phyloP scores from a whole-genome alignment of 164 flowering plant genomes.

The Hamamelis virginiana region DNA sequence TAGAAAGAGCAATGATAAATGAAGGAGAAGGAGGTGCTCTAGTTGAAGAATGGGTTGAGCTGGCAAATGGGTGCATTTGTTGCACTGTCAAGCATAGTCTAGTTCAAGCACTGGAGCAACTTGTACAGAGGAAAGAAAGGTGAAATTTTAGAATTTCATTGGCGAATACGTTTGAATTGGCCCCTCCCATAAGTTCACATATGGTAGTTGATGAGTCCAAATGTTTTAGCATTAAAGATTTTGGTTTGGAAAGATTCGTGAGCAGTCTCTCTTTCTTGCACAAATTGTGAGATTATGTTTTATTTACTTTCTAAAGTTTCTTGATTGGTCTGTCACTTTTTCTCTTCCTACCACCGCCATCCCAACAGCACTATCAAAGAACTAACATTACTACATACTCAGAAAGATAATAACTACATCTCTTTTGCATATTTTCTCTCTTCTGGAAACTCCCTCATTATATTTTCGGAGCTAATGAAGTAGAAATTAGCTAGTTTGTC shows the following conservation, averaged over 20 bases:
- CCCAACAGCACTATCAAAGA: no score
- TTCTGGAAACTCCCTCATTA: no score
- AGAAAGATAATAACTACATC: no score
- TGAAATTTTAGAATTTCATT: conserved; percentile 8
- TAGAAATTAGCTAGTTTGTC: neutral
- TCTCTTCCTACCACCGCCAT: neutral
- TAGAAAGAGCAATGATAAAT: conserved; percentile 94
- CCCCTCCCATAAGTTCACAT: neutral
- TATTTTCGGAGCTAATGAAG: no score
- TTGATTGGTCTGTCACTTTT: neutral
- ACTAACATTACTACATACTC: no score
- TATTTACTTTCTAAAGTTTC: neutral
- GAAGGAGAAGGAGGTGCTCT: conserved; percentile 86
- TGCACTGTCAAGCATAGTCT: conserved; percentile 96
- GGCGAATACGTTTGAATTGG: neutral
- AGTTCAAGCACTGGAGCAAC: conserved; percentile 96
- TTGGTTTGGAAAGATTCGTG: neutral
- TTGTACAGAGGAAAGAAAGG: conserved; percentile 85
- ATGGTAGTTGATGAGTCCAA: neutral
- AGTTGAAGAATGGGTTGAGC: conserved; percentile 99
- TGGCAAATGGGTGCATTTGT: conserved; percentile 97
- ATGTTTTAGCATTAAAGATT: neutral
- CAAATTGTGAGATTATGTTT: neutral
- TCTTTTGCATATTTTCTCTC: no score
- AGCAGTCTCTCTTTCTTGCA: no score